Evolutionary conservation across 257 asterid species (phyloP).

Genomic region (Gynochthodes officinalis): DNA sequence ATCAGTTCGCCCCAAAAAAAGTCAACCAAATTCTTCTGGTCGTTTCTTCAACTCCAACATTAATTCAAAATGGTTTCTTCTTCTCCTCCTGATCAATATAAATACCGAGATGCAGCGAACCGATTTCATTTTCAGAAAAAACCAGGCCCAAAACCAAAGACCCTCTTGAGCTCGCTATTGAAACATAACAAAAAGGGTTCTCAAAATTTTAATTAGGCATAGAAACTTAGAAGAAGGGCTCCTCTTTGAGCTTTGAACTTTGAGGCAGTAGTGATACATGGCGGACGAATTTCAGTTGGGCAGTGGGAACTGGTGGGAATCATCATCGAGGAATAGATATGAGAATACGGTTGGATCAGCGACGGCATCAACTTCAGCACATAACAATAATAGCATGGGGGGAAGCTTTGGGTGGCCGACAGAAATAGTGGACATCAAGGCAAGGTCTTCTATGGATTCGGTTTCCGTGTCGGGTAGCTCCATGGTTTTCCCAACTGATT

Average conservation of each 20-base stretch:
- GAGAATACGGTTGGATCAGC: slow-evolving; percentile 35
- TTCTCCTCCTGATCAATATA: slow-evolving; percentile 33
- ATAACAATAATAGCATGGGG: slow-evolving; percentile 42
- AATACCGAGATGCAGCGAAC: slow-evolving; percentile 45
- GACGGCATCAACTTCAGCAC: slow-evolving; percentile 34
- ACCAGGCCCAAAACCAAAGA: not conserved
- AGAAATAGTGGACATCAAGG: slow-evolving; percentile 50
- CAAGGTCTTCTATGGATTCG: slow-evolving; percentile 44
- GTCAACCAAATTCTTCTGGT: slow-evolving; percentile 72
- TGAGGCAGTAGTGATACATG: slow-evolving; percentile 20
- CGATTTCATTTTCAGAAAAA: slow-evolving; percentile 46
- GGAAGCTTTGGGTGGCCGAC: slow-evolving; percentile 58
- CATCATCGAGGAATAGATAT: slow-evolving; percentile 46
- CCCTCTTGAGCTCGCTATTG: no score
- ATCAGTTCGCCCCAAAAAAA: slow-evolving; percentile 35
- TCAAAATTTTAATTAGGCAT: no score
- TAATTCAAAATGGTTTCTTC: slow-evolving; percentile 4
- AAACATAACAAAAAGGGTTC: no score
- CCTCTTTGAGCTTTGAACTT: no score
- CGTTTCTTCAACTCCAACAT: slow-evolving; percentile 19
- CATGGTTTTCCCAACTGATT: slow-evolving; percentile 23
- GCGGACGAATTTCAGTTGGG: slow-evolving; percentile 77
- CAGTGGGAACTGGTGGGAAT: slow-evolving; percentile 80
- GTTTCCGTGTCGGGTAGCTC: slow-evolving; percentile 26
- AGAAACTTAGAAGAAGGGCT: no score